These are phyloP conservation scores for Apiospora kogelbergensis DNA, from an alignment of 2,329 filamentous ascomycete genomes.

Conservation along the genomic window DNA sequence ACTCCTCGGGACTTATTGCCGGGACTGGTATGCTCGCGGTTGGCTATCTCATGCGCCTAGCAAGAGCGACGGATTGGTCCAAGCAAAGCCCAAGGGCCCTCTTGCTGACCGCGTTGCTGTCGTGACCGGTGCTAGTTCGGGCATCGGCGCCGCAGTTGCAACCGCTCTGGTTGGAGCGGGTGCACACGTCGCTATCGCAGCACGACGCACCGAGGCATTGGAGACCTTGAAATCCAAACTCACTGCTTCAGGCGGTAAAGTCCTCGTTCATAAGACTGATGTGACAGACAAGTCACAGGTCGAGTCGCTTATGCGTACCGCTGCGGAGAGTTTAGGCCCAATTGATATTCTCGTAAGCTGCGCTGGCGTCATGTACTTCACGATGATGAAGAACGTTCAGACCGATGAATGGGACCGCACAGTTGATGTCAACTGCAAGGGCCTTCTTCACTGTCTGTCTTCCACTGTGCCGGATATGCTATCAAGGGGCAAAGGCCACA, in stretches of 20 bases:
- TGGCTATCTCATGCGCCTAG: slow-evolving; percentile 68
- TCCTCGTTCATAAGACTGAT: slow-evolving; percentile 70
- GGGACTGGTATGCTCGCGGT: slow-evolving; percentile 77
- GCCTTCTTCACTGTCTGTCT: slow-evolving; percentile 70
- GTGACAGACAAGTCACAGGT: slow-evolving; percentile 68
- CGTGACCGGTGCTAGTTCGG: slow-evolving; percentile 77
- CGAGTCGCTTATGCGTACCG: slow-evolving; percentile 60
- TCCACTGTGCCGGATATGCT: slow-evolving; percentile 72
- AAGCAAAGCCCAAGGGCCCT: slow-evolving; percentile 46
- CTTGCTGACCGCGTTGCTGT: slow-evolving; percentile 70
- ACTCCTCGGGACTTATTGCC: slow-evolving; percentile 75
- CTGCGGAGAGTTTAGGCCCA: slow-evolving; percentile 63
- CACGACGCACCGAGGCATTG: slow-evolving; percentile 68
- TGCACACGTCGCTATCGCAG: slow-evolving; percentile 69
- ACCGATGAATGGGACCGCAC: slow-evolving; percentile 78
- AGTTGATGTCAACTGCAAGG: slow-evolving; percentile 86
- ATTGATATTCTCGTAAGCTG: slow-evolving; percentile 79
- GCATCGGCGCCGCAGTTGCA: slow-evolving; percentile 75
- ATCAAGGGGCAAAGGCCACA: slow-evolving; percentile 65
- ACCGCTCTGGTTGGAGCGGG: slow-evolving; percentile 68
- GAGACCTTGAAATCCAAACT: slow-evolving; percentile 66
- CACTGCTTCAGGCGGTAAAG: slow-evolving; percentile 56
- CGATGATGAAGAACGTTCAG: slow-evolving; percentile 77
- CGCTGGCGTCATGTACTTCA: slow-evolving; percentile 87
- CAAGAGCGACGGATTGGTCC: slow-evolving; percentile 26